These are phyloP conservation scores for Puccinellia tenuiflora DNA, from an alignment of 176 grass and related monocot genomes.

Conservation along the genomic window DNA sequence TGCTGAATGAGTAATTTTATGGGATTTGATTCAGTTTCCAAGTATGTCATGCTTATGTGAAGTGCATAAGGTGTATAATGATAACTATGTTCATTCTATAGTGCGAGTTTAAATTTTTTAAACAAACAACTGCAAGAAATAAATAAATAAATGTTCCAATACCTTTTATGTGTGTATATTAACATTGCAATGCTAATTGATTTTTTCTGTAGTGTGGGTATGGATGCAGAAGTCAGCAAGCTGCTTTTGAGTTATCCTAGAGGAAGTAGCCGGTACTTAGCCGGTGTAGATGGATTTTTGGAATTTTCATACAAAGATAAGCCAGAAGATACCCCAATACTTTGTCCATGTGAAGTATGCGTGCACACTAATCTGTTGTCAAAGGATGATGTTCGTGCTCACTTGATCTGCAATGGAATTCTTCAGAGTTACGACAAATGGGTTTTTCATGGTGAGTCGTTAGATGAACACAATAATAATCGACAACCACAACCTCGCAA, in stretches of 20 bases:
- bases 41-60: too few relatives aligned
- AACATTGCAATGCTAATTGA: too few relatives aligned
- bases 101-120: too few relatives aligned
- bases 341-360: not conserved
- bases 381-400: not conserved
- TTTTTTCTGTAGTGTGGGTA: too few relatives aligned
- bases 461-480: not conserved
- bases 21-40: too few relatives aligned
- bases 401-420: not conserved
- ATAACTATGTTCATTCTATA: too few relatives aligned
- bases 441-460: not conserved
- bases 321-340: not conserved
- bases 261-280: not conserved
- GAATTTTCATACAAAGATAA: slow-evolving; percentile 18
- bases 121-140: too few relatives aligned
- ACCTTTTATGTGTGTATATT: too few relatives aligned
- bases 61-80: too few relatives aligned
- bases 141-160: too few relatives aligned
- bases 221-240: slow-evolving; percentile 1
- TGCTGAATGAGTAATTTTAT: too few relatives aligned
- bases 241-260: not conserved
- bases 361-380: not conserved
- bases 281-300: slow-evolving; percentile 8
- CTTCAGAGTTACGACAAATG: not conserved
- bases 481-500: not conserved